Base-by-base conservation (phyloP, 1,284 basidiomycete species). In the Ceratobasidium sp. region DNA sequence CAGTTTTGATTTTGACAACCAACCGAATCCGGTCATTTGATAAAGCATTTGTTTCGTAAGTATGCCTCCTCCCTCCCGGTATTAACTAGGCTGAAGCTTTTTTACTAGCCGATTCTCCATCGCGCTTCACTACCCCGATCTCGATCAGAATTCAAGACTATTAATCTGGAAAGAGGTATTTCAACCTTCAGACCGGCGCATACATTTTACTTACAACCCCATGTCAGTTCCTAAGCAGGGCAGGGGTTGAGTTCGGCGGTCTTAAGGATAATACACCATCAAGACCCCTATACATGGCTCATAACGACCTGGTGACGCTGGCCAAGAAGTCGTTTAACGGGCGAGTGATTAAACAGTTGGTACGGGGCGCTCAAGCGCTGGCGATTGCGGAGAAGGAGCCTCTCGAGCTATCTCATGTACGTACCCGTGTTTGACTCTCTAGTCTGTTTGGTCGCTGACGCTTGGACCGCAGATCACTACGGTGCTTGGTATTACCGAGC, bases 101-200 rank as follows among this genome's bases (percentile, higher is more conserved):
- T 64, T 20, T 49, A 33, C 46, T 39, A 91, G 90, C 23, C 90
- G 90, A 78, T 91, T 91, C 80, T 90, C 91, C 82, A 89, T 92
- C 78, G 90, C 90, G 0, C 86, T 91, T 1, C 89, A 90, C 85
- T 91, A 90, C 86, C 84, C 84, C 64, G 87, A 90, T 76, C 88
- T 92, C 64, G 84, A 86, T 66, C 83, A 86, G 49, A 83, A 85
- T 40, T 90, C 89, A 13, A 88, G 88, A 80, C 83, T 83, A 42
- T 87, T 90, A 82, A 88, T 91, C 42, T 91, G 90, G 90, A 83
- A 84, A 4, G 89, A 89, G 1, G 73, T 67, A 20, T 12, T 5
- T 13, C 12, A 9, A 26, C 39, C 15, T 33, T 55, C 18, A 10
- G 7, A 28, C 13, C 39, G 9, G 23, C 71, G 71, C 71, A 75